Conservation (phyloP, 1,284 basidiomycete genomes). For the Butyriboletus appendiculatus region DNA sequence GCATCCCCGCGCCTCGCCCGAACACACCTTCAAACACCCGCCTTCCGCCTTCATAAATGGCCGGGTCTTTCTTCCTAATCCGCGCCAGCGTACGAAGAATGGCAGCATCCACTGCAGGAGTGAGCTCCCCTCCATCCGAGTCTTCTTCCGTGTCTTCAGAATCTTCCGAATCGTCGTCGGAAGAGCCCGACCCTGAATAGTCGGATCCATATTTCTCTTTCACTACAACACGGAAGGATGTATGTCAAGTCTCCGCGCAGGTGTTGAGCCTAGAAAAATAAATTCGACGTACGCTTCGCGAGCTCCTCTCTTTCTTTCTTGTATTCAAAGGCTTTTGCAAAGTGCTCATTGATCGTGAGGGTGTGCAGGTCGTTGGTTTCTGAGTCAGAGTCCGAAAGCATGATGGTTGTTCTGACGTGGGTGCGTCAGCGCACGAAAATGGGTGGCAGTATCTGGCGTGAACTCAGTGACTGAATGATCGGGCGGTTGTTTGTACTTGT, state of each 20-base stretch:
- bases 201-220: constrained; percentile 88
- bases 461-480: not conserved
- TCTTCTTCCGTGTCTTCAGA: constrained; percentile 88
- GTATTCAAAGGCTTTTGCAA: constrained; percentile 79
- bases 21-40: constrained; percentile 74
- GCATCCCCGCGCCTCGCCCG: too few species aligned
- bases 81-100: constrained; percentile 90
- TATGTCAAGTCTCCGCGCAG: not conserved
- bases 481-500: constrained; percentile 23
- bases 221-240: constrained; percentile 44
- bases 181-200: constrained; percentile 57
- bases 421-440: not conserved
- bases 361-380: constrained; percentile 46
- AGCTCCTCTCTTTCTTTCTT: constrained; percentile 85
- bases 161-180: constrained; percentile 70
- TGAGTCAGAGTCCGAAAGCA: constrained; percentile 51
- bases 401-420: constrained; percentile 10
- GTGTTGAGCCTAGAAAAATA: not conserved
- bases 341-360: constrained; percentile 80
- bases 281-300: constrained; percentile 58
- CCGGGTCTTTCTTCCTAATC: constrained; percentile 84
- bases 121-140: constrained; percentile 94
- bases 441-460: not conserved
- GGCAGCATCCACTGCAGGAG: constrained; percentile 92
- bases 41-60: constrained; percentile 74